Base-by-base conservation (phyloP, 192 early-diverging fungal genomes). In the Bifiguratus adelaidae region DNA sequence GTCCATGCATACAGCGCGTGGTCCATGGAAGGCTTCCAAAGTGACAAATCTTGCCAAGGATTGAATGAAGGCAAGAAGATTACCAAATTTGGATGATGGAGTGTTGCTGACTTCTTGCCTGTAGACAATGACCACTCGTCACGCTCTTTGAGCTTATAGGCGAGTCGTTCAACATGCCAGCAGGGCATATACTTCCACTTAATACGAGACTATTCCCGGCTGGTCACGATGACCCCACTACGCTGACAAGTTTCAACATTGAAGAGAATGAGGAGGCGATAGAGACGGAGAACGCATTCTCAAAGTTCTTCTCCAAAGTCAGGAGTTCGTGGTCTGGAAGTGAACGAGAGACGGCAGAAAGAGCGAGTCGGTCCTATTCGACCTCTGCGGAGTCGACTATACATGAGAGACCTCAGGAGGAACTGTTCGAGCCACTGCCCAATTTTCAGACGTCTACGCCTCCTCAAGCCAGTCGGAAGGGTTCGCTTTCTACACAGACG, bases 281-380 rank as follows among this genome's bases (percentile, higher is more conserved):
- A 24, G 55, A 59, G n/a, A 58, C 58, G 22, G 76, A 73, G 52
- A 70, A 65, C 30, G 73, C 73, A 3, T 51, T 78, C 19, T 68
- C 70, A 41, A 78, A 75, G 30, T 47, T 78, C 43, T 73, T 75
- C 48, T 67, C 65, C 16, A 62, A 64, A 12, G 70, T 78, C 37
- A 75, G 60, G 21, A 68, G 49, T 46, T 64, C 70, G 0, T 62
- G 52, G n/a, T 48, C 51, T n/a, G 40, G 51, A 7, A 37, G 33
- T 35, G 15, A 33, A 23, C 47, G 11, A 22, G 32, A 12, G 47
- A 12, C 52, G 53, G 27, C 53, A 44, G n/a, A n/a, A n/a, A n/a
- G n/a, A n/a, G n/a, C n/a, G n/a, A n/a, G 32, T 38, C 30, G 18
- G 28, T 30, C 34, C 24, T 36, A 21, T 3, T 35, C 42, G 16